These are phyloP conservation scores for Heritiera littoralis DNA, from an alignment of 345 rosid species.

Conservation along the genomic window DNA sequence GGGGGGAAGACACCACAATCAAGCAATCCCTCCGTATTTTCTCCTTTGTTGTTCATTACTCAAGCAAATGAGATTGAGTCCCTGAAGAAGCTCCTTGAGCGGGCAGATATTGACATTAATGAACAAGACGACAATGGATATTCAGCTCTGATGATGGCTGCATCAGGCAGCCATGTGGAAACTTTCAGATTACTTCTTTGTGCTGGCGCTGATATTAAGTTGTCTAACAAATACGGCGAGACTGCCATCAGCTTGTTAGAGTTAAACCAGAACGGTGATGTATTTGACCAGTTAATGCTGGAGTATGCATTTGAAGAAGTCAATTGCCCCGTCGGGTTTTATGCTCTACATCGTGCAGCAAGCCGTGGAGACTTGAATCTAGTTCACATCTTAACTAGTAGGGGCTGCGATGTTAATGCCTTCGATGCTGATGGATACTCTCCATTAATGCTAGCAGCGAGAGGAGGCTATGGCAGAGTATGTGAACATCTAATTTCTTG, in stretches of 20 bases:
- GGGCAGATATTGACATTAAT: constrained; percentile 36
- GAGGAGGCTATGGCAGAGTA: constrained; percentile 42
- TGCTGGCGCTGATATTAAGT: constrained; percentile 55
- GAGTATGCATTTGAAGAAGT: constrained; percentile 45
- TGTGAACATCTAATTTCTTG: constrained; percentile 48
- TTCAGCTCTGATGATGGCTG: constrained; percentile 55
- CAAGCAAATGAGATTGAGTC: constrained; percentile 43
- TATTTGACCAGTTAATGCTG: constrained; percentile 41
- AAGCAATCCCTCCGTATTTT: constrained; percentile 41
- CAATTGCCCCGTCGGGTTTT: constrained; percentile 35
- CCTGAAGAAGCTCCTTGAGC: constrained; percentile 34
- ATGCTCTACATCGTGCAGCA: constrained; percentile 57
- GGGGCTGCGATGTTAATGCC: constrained; percentile 47
- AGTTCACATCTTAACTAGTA: constrained; percentile 31
- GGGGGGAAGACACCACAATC: constrained; percentile 44
- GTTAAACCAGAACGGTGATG: constrained; percentile 29
- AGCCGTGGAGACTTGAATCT: constrained; percentile 47
- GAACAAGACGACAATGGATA: constrained; percentile 48
- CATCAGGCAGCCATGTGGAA: constrained; percentile 44
- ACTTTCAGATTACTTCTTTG: constrained; percentile 46
- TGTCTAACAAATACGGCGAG: constrained; percentile 41
- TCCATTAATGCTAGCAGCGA: constrained; percentile 62
- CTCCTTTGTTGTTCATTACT: constrained; percentile 35
- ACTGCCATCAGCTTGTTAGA: constrained; percentile 43
- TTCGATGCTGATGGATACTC: constrained; percentile 56